A percentile compares a stretch with the other conserved stretches of the same genome.
These are phyloP conservation scores for Calcarisporium arbuscula DNA, from an alignment of 2,329 filamentous ascomycete species.

Conservation along the genomic window DNA sequence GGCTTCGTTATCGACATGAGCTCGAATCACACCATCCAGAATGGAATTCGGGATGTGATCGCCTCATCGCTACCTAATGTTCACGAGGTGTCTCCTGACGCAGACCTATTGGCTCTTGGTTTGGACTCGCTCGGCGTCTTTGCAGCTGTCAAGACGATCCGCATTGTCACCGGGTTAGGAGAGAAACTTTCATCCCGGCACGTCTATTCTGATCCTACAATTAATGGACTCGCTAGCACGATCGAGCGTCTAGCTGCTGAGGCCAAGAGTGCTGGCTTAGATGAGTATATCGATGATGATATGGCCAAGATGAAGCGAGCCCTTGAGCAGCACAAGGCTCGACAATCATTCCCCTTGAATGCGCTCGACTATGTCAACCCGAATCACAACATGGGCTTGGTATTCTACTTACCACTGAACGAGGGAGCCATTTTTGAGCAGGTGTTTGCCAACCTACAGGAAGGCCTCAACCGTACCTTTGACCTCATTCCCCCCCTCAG, in stretches of 20 bases:
- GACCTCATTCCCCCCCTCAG: slow-evolving; percentile 28
- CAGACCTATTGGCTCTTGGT: slow-evolving; percentile 21
- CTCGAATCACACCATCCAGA: slow-evolving; percentile 16
- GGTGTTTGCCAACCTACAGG: slow-evolving; percentile 23
- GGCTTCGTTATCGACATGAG: slow-evolving; percentile 13
- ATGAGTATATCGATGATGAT: too few relatives aligned
- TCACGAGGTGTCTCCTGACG: slow-evolving; percentile 12
- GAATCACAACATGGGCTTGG: slow-evolving; percentile 23
- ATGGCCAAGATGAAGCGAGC: slow-evolving; percentile 30
- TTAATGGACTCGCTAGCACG: slow-evolving; percentile 17
- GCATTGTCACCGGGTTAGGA: slow-evolving; percentile 19
- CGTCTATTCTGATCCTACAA: slow-evolving; percentile 26
- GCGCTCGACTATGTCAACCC: slow-evolving; percentile 26
- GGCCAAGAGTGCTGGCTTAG: too few relatives aligned
- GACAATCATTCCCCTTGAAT: slow-evolving; percentile 21
- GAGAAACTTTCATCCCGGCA: slow-evolving; percentile 25
- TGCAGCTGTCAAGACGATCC: slow-evolving; percentile 22
- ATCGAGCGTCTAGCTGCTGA: slow-evolving; percentile 14
- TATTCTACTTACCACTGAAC: slow-evolving; percentile 27
- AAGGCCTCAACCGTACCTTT: slow-evolving; percentile 26
- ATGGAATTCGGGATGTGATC: slow-evolving; percentile 13
- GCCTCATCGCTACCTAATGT: slow-evolving; percentile 13
- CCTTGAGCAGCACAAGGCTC: slow-evolving; percentile 16
- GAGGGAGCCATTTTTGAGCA: slow-evolving; percentile 18
- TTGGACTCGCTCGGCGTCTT: slow-evolving; percentile 26